A percentile compares a stretch with the other conserved stretches of the same genome.
These are phyloP conservation scores for Rubus idaeus DNA, from an alignment of 306 rosid genomes.

Conservation along the genomic window DNA sequence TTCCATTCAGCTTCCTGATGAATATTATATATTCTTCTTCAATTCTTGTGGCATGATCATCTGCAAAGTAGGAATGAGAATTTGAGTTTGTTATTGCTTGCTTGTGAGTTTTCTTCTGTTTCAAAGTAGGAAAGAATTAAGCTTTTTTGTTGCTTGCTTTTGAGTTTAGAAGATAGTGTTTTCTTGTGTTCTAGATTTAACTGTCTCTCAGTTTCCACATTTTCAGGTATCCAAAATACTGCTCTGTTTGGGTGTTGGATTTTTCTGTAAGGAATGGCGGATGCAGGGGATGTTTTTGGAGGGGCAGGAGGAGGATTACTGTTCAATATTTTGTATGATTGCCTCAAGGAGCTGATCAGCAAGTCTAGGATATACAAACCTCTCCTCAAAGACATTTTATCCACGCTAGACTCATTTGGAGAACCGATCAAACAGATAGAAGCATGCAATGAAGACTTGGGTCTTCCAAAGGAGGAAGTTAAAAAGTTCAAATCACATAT, in stretches of 20 bases:
- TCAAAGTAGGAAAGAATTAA: background rate
- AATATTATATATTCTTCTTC: background rate
- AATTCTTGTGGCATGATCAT: too few relatives aligned
- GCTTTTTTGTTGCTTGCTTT: background rate
- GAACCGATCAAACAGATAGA: constrained; percentile 10
- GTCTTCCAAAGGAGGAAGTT: background rate
- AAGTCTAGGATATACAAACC: background rate
- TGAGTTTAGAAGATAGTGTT: background rate
- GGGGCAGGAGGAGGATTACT: constrained; percentile 13
- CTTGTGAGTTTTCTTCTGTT: background rate
- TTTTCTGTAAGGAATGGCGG: constrained; percentile 3
- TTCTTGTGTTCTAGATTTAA: background rate
- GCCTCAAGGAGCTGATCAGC: constrained; percentile 2
- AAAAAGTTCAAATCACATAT: background rate
- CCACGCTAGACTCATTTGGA: background rate
- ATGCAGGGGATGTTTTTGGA: background rate
- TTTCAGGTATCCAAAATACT: background rate
- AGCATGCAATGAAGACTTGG: background rate
- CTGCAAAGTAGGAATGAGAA: too few relatives aligned
- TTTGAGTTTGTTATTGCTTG: too few relatives aligned
- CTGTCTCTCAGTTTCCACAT: background rate
- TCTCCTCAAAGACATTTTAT: background rate
- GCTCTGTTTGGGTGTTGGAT: background rate
- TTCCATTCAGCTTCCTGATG: background rate
- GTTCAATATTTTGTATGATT: background rate